phyloP scores from a whole-genome alignment of 164 flowering plant genomes.

The Stephania japonica region DNA sequence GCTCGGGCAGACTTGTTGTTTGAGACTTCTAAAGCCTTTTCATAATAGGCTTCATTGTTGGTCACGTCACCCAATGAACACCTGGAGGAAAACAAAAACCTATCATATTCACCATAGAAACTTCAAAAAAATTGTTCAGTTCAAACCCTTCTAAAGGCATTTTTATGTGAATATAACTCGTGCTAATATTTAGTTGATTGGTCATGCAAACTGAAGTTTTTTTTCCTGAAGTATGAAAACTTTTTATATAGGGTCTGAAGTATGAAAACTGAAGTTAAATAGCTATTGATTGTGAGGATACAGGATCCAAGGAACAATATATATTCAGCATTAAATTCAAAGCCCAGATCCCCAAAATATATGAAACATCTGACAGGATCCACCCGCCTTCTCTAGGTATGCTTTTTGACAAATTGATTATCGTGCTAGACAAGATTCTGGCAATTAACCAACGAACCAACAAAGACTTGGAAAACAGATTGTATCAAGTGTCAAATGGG shows the following conservation, averaged over 20 bases:
- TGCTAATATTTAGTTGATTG: background rate
- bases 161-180: background rate
- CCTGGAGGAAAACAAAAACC: slow-evolving; percentile 28
- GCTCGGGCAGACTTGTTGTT: slow-evolving; percentile 76
- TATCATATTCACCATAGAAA: background rate
- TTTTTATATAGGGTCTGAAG: too few species aligned
- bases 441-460: background rate
- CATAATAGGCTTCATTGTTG: slow-evolving; percentile 59
- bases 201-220: background rate
- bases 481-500: background rate
- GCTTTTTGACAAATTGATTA: background rate
- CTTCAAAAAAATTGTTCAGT: background rate
- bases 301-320: background rate
- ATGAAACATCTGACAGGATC: background rate
- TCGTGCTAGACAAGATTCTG: background rate
- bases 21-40: slow-evolving; percentile 88
- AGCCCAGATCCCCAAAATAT: background rate
- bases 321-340: background rate
- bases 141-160: too few species aligned
- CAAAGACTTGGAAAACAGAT: background rate
- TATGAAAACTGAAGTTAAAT: background rate
- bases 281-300: background rate
- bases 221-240: too few species aligned
- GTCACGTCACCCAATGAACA: slow-evolving; percentile 94
- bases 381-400: background rate